Base-by-base conservation (phyloP, 441 rosid genomes). In the Codiaeum variegatum region DNA sequence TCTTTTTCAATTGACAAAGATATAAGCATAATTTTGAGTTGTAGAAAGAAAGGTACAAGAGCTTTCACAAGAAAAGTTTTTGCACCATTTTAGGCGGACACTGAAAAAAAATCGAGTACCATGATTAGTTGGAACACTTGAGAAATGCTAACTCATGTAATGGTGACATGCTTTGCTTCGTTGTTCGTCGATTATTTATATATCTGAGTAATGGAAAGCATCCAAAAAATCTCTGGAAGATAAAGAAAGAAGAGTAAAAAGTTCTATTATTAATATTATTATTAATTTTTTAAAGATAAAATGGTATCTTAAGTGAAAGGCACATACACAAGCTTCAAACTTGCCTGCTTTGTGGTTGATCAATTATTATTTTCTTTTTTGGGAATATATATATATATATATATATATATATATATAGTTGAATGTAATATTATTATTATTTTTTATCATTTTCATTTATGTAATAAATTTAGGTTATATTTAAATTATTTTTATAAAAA, bases 291-390 rank as follows among this genome's bases (percentile, higher is more conserved):
- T 24, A 0, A 42, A 64, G 52, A 64, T 40, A 6, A 38, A n/a
- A 36, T 9, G 67, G 47, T 62, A 62, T 34, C 66, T 32, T 34
- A 18, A 2, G 4, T 63, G 31, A 63, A 63, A 40, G 54, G 10
- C 11, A 47, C 70, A 10, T 51, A 49, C 31, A 6, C 19, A 52
- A 19, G n/a, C n/a, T 32, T 67, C 44, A 67, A 19, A 9, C 60
- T 31, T 67, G 71, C 51, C 61, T 67, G 71, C 71, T 32, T 67
- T 51, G 32, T 67, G 71, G 71, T 61, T 61, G 71, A 67, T 61
- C 71, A n/a, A n/a, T n/a, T n/a, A n/a, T n/a, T n/a, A n/a, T n/a
- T n/a, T n/a, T n/a, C n/a, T n/a, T n/a, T n/a, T n/a, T n/a, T n/a
- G n/a, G n/a, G n/a, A n/a, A n/a, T n/a, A n/a, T n/a, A n/a, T n/a